These are phyloP conservation scores for Barnettozyma salicaria DNA, from an alignment of 805 yeast genomes.

Conservation along the genomic window DNA sequence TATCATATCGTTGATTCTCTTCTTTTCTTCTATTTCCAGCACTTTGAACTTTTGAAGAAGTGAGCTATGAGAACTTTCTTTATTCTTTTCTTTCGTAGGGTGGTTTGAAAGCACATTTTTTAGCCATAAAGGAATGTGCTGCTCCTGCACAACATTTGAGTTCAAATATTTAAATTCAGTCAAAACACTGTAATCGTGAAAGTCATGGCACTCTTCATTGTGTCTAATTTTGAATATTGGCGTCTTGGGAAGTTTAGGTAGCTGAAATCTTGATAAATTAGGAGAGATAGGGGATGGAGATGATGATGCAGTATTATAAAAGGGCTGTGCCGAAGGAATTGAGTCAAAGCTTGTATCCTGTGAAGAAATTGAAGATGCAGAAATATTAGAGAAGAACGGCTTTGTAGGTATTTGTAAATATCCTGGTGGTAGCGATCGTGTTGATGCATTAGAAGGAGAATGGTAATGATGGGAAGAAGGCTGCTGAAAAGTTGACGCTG, in stretches of 20 bases:
- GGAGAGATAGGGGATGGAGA: slow-evolving; percentile 21
- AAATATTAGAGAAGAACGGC: slow-evolving; percentile 16
- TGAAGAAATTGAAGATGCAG: slow-evolving; percentile 10
- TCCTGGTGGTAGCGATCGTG: slow-evolving; percentile 8
- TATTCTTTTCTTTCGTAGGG: slow-evolving; percentile 14
- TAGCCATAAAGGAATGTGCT: slow-evolving; percentile 51
- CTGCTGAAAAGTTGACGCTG: not conserved
- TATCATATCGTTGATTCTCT: slow-evolving; percentile 45
- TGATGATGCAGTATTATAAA: slow-evolving; percentile 18
- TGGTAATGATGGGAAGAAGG: slow-evolving; percentile 1
- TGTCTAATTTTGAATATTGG: slow-evolving; percentile 44
- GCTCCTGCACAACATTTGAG: slow-evolving; percentile 2
- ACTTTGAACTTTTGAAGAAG: slow-evolving; percentile 49
- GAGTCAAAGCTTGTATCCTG: slow-evolving; percentile 5
- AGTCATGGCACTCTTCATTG: slow-evolving; percentile 43
- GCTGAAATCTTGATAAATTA: slow-evolving; percentile 41
- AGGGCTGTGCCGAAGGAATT: slow-evolving; percentile 5
- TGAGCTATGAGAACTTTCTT: slow-evolving; percentile 18
- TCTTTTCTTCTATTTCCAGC: slow-evolving; percentile 65
- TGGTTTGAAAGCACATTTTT: slow-evolving; percentile 17
- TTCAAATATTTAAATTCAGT: slow-evolving; percentile 20
- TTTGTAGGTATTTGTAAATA: too few species aligned
- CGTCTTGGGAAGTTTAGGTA: slow-evolving; percentile 39
- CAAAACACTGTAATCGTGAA: slow-evolving; percentile 17
- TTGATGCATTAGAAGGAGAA: slow-evolving; percentile 2